Percentiles rank a stretch among this genome's conserved stretches.
Conservation (phyloP, 768 basidiomycete genomes). For the Lyophyllum atratum region DNA sequence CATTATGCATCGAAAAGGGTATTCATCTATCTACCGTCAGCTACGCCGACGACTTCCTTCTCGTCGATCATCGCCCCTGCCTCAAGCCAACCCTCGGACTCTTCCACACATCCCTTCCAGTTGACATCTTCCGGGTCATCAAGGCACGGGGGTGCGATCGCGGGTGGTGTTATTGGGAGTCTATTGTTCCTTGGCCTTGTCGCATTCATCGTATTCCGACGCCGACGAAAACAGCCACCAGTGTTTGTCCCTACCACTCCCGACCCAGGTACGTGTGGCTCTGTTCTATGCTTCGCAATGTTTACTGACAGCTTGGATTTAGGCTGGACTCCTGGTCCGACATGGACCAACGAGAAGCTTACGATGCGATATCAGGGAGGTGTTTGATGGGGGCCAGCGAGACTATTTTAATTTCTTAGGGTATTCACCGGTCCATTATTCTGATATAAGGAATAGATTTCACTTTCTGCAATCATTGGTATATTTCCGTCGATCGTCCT, state of each 20-base stretch:
- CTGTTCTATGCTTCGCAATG: neutral
- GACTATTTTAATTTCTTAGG: neutral
- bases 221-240: slow-evolving; percentile 12
- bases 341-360: slow-evolving; percentile 4
- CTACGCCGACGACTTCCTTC: no score
- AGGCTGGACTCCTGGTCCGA: slow-evolving; percentile 1
- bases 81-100: neutral
- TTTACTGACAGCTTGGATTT: neutral
- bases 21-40: neutral
- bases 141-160: slow-evolving; percentile 17
- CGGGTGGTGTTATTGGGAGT: slow-evolving; percentile 20
- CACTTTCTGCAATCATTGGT: no score
- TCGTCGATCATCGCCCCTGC: neutral
- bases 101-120: neutral
- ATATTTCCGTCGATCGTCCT: no score
- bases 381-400: neutral
- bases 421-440: no score
- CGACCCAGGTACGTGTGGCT: slow-evolving; percentile 5
- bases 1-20: neutral
- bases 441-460: no score
- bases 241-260: slow-evolving; percentile 5
- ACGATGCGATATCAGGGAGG: neutral
- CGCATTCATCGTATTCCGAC: slow-evolving; percentile 11
- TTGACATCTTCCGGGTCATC: neutral
- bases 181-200: slow-evolving; percentile 16